These are phyloP conservation scores for Magnolia kwangsiensis DNA, from an alignment of 164 flowering plant species.

Conservation along the genomic window DNA sequence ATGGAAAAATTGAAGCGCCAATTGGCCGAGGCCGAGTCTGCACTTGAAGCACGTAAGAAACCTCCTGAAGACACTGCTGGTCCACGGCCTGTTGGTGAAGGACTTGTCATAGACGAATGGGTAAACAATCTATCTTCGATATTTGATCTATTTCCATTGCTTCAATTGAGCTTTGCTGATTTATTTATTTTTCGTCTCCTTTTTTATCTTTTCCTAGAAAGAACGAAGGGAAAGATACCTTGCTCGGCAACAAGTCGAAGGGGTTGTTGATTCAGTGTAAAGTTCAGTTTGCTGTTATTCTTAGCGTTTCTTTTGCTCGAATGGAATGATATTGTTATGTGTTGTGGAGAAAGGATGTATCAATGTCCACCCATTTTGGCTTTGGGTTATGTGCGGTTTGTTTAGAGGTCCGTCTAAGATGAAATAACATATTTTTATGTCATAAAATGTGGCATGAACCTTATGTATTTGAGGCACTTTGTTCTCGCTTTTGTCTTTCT, in stretches of 20 bases:
- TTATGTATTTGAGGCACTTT: slow-evolving; percentile 12
- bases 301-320: slow-evolving; percentile 10
- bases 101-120: slow-evolving; percentile 93
- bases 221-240: slow-evolving; percentile 86
- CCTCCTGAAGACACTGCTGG: slow-evolving; percentile 80
- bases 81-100: slow-evolving; percentile 79
- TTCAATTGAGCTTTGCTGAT: neutral
- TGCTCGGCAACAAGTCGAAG: slow-evolving; percentile 87
- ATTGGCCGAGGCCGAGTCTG: slow-evolving; percentile 93
- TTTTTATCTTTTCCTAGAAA: slow-evolving; percentile 40
- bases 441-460: slow-evolving; percentile 15
- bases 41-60: slow-evolving; percentile 72
- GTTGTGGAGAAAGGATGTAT: slow-evolving; percentile 10
- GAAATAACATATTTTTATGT: slow-evolving; percentile 8
- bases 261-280: slow-evolving; percentile 62
- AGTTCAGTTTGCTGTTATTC: slow-evolving; percentile 11
- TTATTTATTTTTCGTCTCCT: neutral
- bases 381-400: slow-evolving; percentile 7
- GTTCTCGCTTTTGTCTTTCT: slow-evolving; percentile 7
- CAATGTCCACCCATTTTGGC: slow-evolving; percentile 7
- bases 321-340: slow-evolving; percentile 9
- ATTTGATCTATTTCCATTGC: neutral
- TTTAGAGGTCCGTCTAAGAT: slow-evolving; percentile 5
- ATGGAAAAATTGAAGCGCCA: slow-evolving; percentile 80
- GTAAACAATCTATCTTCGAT: slow-evolving; percentile 26